These are phyloP conservation scores for Datisca glomerata DNA, from an alignment of 306 rosid genomes.

Conservation along the genomic window DNA sequence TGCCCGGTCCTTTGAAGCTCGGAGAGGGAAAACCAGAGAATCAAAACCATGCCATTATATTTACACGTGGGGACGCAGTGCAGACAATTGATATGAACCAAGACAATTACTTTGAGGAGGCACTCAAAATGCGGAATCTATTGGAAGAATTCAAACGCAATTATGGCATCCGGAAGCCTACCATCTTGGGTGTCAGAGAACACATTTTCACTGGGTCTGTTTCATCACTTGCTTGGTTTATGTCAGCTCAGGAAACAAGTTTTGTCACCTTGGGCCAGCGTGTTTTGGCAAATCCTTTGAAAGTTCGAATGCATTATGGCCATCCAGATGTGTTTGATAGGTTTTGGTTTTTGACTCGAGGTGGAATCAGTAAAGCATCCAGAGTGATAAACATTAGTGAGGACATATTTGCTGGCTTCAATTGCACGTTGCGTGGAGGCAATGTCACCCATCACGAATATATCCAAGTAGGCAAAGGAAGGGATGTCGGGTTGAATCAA, in stretches of 20 bases:
- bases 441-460: constrained; percentile 86
- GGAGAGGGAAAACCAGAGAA: constrained; percentile 97
- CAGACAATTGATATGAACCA: constrained; percentile 95
- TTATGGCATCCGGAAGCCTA: constrained; percentile 65
- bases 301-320: constrained; percentile 87
- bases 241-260: constrained; percentile 91
- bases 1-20: constrained; percentile 80
- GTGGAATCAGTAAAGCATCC: constrained; percentile 89
- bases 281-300: constrained; percentile 76
- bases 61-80: constrained; percentile 92
- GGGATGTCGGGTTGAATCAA: constrained; percentile 88
- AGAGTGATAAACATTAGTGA: constrained; percentile 85
- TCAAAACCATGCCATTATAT: constrained; percentile 84
- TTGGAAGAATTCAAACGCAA: constrained; percentile 47
- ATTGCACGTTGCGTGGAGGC: constrained; percentile 80
- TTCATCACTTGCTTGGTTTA: constrained; percentile 93
- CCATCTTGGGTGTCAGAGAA: constrained; percentile 87
- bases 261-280: constrained; percentile 91
- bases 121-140: constrained; percentile 73
- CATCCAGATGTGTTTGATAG: constrained; percentile 96
- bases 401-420: constrained; percentile 87
- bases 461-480: constrained; percentile 90
- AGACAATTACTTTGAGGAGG: constrained; percentile 91
- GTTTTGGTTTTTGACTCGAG: constrained; percentile 78
- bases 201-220: constrained; percentile 84